Base-by-base conservation (phyloP, 371 early-diverging fungal genomes). In the Choanephora cucurbitarum region DNA sequence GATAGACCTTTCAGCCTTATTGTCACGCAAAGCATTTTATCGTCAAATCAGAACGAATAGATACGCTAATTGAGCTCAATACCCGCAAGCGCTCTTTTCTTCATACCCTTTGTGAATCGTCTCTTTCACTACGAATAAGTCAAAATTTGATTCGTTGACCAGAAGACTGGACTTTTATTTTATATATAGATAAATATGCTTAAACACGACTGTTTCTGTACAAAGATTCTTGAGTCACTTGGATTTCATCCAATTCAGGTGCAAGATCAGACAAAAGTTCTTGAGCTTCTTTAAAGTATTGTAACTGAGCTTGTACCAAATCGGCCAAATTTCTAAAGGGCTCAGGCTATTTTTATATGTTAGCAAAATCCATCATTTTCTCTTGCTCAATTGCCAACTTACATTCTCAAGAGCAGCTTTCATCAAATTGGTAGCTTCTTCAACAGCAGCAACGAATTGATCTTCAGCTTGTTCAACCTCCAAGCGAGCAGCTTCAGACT, bases 341-440 rank as follows among this genome's bases (percentile, higher is more conserved):
- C 52, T 93, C 92, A 19, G 93, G 93, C 76, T 86, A 81, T n/a
- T 31, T 34, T 54, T 18, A 18, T 42, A 3, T 39, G 37, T 22
- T 28, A 44, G 17, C n/a, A 41, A 22, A 22, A 39, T 6, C 32
- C 14, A 45, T 3, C 23, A 51, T 34, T 34, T 3, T 18, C 43
- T 15, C 14, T 39, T 47, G n/a, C n/a, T n/a, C n/a, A n/a, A n/a
- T n/a, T n/a, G n/a, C 8, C n/a, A 23, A 50, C 68, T 66, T 70
- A 84, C 84, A 52, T 73, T 86, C 62, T 92, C 95, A 24, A 95
- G 83, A n/a, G 91, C 91, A 18, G 86, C 73, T 64, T 89, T 90
- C 96, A 96, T 96, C 59, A 93, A 81, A n/a, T 80, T 82, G 58
- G 91, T 94, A 8, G 94, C 92, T 62, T 94, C 92, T 64, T 94